A percentile compares a stretch with the other conserved stretches of the same genome.
Evolutionary conservation across 2,329 filamentous ascomycete species (phyloP).

Genomic region (Aspergillus transmontanensis): DNA sequence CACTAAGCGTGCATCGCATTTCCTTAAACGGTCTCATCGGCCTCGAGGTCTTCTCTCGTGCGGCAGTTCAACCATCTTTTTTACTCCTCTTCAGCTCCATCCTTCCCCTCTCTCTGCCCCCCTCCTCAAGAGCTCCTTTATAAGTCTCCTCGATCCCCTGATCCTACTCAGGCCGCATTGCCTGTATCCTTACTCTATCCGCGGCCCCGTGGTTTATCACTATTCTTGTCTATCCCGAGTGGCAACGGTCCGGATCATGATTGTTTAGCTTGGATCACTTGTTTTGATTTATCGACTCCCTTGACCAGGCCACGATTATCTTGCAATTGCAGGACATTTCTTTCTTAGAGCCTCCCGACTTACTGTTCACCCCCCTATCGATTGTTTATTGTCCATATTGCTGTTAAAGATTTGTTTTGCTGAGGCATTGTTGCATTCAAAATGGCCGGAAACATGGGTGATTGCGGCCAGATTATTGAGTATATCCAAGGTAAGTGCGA

Average conservation of each 20-base stretch:
- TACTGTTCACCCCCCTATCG: background rate
- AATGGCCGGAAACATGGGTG: constrained; percentile 56
- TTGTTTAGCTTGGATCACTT: constrained; percentile 25
- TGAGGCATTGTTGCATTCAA: constrained; percentile 33
- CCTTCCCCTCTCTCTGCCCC: constrained; percentile 6
- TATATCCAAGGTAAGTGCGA: constrained; percentile 83
- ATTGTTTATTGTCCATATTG: constrained; percentile 17
- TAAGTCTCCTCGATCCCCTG: background rate
- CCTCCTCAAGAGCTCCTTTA: background rate
- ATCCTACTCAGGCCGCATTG: constrained; percentile 3
- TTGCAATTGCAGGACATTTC: constrained; percentile 14
- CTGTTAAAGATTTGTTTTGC: constrained; percentile 16
- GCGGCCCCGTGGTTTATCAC: constrained; percentile 13
- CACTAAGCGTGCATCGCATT: constrained; percentile 36
- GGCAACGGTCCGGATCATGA: constrained; percentile 30
- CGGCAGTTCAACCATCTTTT: constrained; percentile 16
- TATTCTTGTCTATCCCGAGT: constrained; percentile 13
- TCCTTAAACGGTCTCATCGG: constrained; percentile 35
- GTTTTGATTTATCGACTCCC: constrained; percentile 11
- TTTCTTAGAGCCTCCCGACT: background rate
- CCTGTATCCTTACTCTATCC: constrained; percentile 29
- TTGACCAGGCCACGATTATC: constrained; percentile 16
- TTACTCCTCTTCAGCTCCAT: constrained; percentile 16
- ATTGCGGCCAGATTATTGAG: constrained; percentile 88
- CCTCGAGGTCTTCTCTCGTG: constrained; percentile 28